Conservation (phyloP, 163 green algal genomes). For the Chlamydomonas reinhardtii region DNA sequence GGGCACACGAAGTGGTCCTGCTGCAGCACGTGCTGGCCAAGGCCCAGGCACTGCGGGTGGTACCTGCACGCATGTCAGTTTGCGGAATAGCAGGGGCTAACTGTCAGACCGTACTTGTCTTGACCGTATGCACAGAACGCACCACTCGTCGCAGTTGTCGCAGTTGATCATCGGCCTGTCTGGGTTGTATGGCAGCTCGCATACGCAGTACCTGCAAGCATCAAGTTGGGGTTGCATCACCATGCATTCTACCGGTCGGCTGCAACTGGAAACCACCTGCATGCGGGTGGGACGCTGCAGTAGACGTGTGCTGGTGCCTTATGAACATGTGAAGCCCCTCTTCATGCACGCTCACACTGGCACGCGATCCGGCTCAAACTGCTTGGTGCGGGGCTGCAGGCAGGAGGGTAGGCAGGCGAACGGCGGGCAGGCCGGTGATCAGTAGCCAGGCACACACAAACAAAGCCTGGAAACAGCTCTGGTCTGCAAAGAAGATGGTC, state of each 20-base stretch:
- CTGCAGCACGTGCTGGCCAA: slow-evolving; percentile 3
- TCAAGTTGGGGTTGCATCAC: too few species aligned
- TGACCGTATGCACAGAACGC: too few species aligned
- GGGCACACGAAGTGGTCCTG: slow-evolving; percentile 40
- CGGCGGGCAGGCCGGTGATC: background rate
- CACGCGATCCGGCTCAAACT: slow-evolving; percentile 80
- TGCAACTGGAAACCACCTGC: too few species aligned
- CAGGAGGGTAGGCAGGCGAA: background rate
- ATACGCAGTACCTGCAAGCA: slow-evolving; percentile 81
- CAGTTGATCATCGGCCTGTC: slow-evolving; percentile 89
- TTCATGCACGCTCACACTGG: slow-evolving; percentile 69
- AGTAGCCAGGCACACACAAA: background rate
- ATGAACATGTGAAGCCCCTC: too few species aligned
- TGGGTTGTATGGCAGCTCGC: slow-evolving; percentile 91
- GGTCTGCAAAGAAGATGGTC: too few species aligned
- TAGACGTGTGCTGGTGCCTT: too few species aligned
- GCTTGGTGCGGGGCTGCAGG: slow-evolving; percentile 66
- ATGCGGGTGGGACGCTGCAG: too few species aligned
- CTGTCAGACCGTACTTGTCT: too few species aligned
- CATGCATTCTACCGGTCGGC: too few species aligned
- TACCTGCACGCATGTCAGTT: slow-evolving; percentile 53
- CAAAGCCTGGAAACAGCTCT: too few species aligned
- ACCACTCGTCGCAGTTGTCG: slow-evolving; percentile 82
- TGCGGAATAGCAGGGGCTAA: too few species aligned
- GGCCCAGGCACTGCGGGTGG: slow-evolving; percentile 60